A percentile compares a stretch with the other conserved stretches of the same genome.
Conservation (phyloP, 2,329 filamentous ascomycete species). For the Colletotrichum caudatum region DNA sequence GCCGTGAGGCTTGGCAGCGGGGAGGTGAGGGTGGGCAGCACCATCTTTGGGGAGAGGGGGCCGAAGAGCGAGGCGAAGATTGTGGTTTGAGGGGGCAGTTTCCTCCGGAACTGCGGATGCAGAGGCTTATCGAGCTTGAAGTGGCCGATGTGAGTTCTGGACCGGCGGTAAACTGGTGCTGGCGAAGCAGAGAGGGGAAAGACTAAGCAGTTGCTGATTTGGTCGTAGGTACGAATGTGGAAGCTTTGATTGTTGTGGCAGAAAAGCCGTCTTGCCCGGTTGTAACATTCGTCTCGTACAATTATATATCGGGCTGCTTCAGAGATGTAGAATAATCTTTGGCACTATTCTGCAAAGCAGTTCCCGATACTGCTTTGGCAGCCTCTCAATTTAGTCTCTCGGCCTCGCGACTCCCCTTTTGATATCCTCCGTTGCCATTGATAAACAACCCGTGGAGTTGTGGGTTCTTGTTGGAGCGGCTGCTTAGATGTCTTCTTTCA, state of each 20-base stretch:
- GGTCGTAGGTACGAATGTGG: background rate
- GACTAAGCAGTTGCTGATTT: background rate
- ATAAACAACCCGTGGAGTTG: background rate
- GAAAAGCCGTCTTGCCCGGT: background rate
- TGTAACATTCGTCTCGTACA: background rate
- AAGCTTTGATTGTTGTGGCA: background rate
- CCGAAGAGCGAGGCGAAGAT: constrained; percentile 83
- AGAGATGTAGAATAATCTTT: background rate
- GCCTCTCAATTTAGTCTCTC: background rate
- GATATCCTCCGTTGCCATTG: background rate
- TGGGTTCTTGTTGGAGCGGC: no score
- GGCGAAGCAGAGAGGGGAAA: background rate
- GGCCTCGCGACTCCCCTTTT: background rate
- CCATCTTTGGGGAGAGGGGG: constrained; percentile 89
- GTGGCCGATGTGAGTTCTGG: background rate
- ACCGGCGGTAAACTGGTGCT: background rate
- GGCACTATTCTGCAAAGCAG: background rate
- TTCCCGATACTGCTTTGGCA: background rate
- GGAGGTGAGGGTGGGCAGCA: constrained; percentile 93
- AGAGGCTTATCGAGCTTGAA: background rate
- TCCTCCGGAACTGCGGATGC: background rate
- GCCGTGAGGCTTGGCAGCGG: constrained; percentile 86
- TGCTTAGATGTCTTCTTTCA: background rate
- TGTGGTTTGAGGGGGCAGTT: constrained; percentile 52
- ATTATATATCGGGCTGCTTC: background rate